Conservation (phyloP, 2,329 filamentous ascomycete genomes). For the Colletotrichum falcatum region DNA sequence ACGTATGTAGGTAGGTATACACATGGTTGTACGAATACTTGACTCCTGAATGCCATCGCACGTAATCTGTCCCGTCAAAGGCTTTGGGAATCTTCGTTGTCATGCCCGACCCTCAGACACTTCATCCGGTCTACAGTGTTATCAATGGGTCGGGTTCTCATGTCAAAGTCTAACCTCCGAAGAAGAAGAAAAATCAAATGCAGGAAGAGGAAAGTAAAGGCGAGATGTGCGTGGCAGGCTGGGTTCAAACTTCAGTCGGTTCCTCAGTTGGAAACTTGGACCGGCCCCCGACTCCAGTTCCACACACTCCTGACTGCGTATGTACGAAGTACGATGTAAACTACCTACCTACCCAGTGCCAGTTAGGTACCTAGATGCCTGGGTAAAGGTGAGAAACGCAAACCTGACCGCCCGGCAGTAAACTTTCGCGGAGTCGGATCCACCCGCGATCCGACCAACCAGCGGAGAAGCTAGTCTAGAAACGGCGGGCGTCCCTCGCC, state of each 20-base stretch:
- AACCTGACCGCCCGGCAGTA: slow-evolving; percentile 31
- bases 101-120: slow-evolving; percentile 28
- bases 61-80: slow-evolving; percentile 7
- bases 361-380: too few relatives aligned
- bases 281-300: slow-evolving; percentile 16
- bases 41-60: slow-evolving; percentile 32
- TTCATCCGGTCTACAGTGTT: slow-evolving; percentile 27
- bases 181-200: neutral
- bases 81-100: slow-evolving; percentile 24
- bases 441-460: slow-evolving; percentile 23
- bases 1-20: too few relatives aligned
- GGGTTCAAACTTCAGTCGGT: slow-evolving; percentile 28
- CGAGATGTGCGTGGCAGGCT: slow-evolving; percentile 28
- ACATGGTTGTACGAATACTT: neutral
- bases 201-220: slow-evolving; percentile 16
- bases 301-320: neutral
- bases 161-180: slow-evolving; percentile 4
- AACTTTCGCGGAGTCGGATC: neutral
- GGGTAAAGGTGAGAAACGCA: too few relatives aligned
- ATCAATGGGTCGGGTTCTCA: slow-evolving; percentile 8
- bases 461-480: slow-evolving; percentile 25
- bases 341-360: too few relatives aligned
- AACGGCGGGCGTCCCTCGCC: neutral
- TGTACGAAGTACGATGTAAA: too few relatives aligned
- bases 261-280: slow-evolving; percentile 32